A percentile compares a stretch with the other conserved stretches of the same genome.
Evolutionary conservation across 495 filamentous ascomycete species (phyloP).

Genomic region (Neurospora sp.): DNA sequence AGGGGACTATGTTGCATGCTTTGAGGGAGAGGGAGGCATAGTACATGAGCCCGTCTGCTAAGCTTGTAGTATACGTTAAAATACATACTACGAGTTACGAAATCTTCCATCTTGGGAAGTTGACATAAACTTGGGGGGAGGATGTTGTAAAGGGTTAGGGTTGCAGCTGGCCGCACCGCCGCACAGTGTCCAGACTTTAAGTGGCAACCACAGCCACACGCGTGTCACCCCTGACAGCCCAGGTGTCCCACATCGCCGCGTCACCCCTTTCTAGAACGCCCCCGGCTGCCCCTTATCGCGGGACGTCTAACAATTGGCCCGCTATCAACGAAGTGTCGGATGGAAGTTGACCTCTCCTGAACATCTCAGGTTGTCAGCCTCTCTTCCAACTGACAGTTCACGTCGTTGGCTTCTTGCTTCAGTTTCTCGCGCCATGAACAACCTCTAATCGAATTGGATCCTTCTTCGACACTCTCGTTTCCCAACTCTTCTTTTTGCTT

Average conservation of each 20-base stretch:
- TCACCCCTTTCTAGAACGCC: not conserved
- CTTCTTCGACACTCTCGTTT: not conserved
- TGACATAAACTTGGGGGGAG: not conserved
- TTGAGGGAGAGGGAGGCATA: slow-evolving; percentile 4
- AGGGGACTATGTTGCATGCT: slow-evolving; percentile 14
- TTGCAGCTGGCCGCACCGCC: not conserved
- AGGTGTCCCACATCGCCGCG: not conserved
- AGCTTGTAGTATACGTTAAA: not conserved
- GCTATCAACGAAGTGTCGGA: not conserved
- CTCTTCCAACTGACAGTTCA: not conserved
- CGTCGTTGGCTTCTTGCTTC: not conserved
- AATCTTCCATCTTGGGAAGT: not conserved
- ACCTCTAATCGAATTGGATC: not conserved
- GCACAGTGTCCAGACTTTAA: not conserved
- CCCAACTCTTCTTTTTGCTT: not conserved
- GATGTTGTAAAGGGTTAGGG: not conserved
- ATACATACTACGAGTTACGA: not conserved
- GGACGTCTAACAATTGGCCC: not conserved
- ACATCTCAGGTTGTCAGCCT: not conserved
- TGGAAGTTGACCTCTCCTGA: not conserved
- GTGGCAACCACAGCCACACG: not conserved
- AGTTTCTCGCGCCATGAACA: not conserved
- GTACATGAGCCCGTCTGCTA: not conserved
- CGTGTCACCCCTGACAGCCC: not conserved
- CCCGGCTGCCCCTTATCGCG: not conserved